Evolutionary conservation across 2,329 filamentous ascomycete genomes (phyloP), one percentile per base, ranked within the genome.

Genomic region (Simplicillium aogashimaense): DNA sequence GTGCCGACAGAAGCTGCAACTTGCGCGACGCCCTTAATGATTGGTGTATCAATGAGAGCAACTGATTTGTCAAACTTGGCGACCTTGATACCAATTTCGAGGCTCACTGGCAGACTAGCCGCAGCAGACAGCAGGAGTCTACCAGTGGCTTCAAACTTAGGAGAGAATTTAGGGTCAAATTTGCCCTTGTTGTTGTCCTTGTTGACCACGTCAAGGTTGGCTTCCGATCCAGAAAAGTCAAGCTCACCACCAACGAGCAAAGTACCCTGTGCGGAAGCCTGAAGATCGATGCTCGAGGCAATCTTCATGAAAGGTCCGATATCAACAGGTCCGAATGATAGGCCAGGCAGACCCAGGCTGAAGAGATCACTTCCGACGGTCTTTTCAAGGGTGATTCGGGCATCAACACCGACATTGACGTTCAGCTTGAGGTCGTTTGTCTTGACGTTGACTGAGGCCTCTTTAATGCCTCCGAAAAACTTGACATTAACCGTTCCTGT

Each of bases 331-430:
- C 54, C 54, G 36, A 45, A 56, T 11, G 41, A 44, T 7, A 59
- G 38, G 2, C 44, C 49, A 2, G 53, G 53, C 3, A 58, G 45
- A 17, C 48, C 50, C 29, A 51, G 43, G 20, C 42, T 44, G 33
- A 53, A 47, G 1, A 59, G 50, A 1, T 53, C 39, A 4, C 36
- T 38, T 8, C 40, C 34, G 31, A 55, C 48, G 8, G 45, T 40
- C 9, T 54, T 31, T 12, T 43, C 46, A 30, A 49, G 47, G 11
- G 16, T 44, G 11, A 52, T 39, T 33, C 50, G 36, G 6, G 56
- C 58, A 20, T 58, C 50, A 29, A 62, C 44, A 15, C 58, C 59
- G 2, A 58, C 37, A 37, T 57, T 54, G 34, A 59, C 44, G 4
- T 42, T 45, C 13, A 58, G 43, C 17, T 46, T 39, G 28, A 56